Percentiles rank a stretch among this genome's conserved stretches.
These are phyloP conservation scores for Xylaria sp. DNA, from an alignment of 2,329 filamentous ascomycete genomes.

Conservation along the genomic window DNA sequence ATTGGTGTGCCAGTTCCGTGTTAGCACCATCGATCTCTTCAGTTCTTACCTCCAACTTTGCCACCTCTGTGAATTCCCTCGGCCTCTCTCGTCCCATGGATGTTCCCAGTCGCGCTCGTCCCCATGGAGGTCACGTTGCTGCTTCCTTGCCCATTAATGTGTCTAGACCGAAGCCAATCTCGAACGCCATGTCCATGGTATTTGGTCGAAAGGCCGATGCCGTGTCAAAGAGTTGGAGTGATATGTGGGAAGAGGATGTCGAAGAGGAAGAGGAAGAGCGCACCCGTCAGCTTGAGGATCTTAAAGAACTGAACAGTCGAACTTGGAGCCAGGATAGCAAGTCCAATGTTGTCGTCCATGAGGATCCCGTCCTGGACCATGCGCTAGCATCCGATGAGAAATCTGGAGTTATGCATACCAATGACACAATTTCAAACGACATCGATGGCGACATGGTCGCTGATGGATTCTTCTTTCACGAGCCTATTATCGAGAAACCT, in stretches of 20 bases:
- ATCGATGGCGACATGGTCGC: conserved; percentile 73
- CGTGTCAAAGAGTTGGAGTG: conserved; percentile 99
- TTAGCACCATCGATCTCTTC: conserved; percentile 87
- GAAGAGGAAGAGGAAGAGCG: conserved; percentile 79
- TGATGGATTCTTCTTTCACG: conserved; percentile 80
- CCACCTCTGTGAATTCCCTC: conserved; percentile 81
- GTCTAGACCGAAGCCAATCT: conserved; percentile 75
- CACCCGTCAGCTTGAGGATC: conserved; percentile 66
- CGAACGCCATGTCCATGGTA: conserved; percentile 78
- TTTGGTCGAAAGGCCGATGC: conserved; percentile 81
- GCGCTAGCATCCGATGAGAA: conserved; percentile 57
- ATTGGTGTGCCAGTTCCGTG: conserved; percentile 82
- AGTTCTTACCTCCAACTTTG: conserved; percentile 83
- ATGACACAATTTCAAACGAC: conserved; percentile 56
- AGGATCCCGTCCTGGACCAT: conserved; percentile 57
- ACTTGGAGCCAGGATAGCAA: conserved; percentile 84
- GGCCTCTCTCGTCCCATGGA: conserved; percentile 62
- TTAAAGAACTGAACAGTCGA: conserved; percentile 76
- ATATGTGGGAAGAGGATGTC: conserved; percentile 93
- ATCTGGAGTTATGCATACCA: conserved; percentile 52
- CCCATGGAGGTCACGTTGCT: conserved; percentile 68
- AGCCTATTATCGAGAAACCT: conserved; percentile 59
- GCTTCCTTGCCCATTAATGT: conserved; percentile 83
- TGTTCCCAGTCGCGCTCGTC: conserved; percentile 57
- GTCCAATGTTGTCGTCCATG: conserved; percentile 53